These are phyloP conservation scores for Isatis lusitanica DNA, from an alignment of 441 rosid species.

Conservation along the genomic window DNA sequence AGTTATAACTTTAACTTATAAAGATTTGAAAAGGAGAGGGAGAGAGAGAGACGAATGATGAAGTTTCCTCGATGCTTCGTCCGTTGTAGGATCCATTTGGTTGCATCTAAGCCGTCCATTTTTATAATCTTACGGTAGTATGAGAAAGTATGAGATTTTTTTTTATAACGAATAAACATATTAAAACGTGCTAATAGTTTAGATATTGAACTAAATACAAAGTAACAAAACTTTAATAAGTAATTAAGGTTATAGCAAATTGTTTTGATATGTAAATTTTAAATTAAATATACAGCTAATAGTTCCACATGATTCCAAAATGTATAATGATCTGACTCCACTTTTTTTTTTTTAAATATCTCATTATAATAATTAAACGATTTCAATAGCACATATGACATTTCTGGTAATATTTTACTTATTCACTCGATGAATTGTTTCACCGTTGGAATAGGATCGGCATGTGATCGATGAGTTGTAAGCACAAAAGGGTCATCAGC, in stretches of 20 bases:
- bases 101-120: constrained; percentile 23
- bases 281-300: neutral
- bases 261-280: neutral
- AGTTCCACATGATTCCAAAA: neutral
- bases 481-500: neutral
- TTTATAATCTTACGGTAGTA: neutral
- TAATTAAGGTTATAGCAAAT: neutral
- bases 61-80: constrained; percentile 34
- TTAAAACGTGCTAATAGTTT: neutral
- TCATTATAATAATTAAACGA: neutral
- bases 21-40: neutral
- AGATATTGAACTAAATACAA: neutral
- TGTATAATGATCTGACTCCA: neutral
- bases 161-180: neutral
- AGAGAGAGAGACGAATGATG: constrained; percentile 7
- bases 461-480: constrained; percentile 22
- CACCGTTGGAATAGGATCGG: constrained; percentile 11
- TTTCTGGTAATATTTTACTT: neutral
- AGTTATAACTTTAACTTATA: neutral
- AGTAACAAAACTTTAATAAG: neutral
- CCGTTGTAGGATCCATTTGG: constrained; percentile 17
- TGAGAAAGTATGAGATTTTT: neutral
- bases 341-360: neutral
- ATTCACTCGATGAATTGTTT: neutral
- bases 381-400: neutral